phyloP scores from a whole-genome alignment of 768 basidiomycete genomes.

The Suillus subluteus region DNA sequence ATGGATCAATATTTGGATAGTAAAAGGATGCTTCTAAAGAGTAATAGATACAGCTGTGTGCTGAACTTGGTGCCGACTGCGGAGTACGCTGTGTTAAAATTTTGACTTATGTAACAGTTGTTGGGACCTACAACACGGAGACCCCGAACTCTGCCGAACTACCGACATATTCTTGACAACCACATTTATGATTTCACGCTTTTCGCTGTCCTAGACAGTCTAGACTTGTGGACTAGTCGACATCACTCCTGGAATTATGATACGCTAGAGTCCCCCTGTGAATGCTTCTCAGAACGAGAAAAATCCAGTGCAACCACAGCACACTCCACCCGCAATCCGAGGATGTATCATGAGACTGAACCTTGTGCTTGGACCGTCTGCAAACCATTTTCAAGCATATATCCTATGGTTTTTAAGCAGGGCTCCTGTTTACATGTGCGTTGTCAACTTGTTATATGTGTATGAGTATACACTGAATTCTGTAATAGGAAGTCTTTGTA shows the following conservation, averaged over 20 bases:
- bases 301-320: not conserved
- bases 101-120: not conserved
- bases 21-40: not conserved
- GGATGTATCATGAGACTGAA: not conserved
- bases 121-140: constrained; percentile 5
- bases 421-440: not conserved
- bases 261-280: not conserved
- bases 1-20: not conserved
- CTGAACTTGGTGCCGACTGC: not conserved
- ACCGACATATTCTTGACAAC: not conserved
- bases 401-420: not conserved
- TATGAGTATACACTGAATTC: not conserved
- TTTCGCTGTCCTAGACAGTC: not conserved
- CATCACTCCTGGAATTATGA: not conserved
- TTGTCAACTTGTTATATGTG: not conserved
- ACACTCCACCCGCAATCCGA: not conserved
- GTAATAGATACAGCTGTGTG: not conserved
- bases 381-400: constrained; percentile 5
- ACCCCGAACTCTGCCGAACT: constrained; percentile 5
- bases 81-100: not conserved
- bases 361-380: constrained; percentile 20
- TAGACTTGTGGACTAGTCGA: not conserved
- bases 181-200: not conserved
- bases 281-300: not conserved
- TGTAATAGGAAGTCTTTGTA: constrained; percentile 8